These are phyloP conservation scores for Tephrocybe sp. DNA, from an alignment of 768 basidiomycete species.

Conservation along the genomic window DNA sequence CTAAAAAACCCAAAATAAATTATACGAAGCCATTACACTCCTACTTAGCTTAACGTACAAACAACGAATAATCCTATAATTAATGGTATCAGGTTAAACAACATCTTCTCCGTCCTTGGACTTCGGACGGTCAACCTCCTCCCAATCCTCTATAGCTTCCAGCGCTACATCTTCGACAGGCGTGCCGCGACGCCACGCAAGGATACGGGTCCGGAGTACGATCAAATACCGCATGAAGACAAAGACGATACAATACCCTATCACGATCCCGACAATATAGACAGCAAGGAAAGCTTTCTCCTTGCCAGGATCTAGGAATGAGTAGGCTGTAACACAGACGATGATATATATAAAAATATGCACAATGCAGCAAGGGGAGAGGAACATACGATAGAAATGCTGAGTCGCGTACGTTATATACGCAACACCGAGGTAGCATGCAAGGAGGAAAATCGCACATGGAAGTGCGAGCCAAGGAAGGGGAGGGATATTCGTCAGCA, in stretches of 20 bases:
- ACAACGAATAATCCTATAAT: too few relatives aligned
- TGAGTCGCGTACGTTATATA: conserved; percentile 63
- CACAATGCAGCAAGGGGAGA: not conserved
- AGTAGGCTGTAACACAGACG: conserved; percentile 43
- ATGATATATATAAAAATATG: not conserved
- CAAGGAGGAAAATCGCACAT: conserved; percentile 47
- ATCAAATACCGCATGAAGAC: conserved; percentile 39
- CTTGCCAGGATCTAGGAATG: conserved; percentile 56
- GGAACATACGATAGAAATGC: conserved; percentile 58
- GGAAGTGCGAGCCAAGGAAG: conserved; percentile 51
- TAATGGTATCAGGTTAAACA: not conserved
- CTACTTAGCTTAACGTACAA: too few relatives aligned
- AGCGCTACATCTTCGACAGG: not conserved
- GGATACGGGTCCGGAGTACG: conserved; percentile 32
- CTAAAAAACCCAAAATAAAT: too few relatives aligned
- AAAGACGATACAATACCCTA: conserved; percentile 53
- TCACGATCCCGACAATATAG: conserved; percentile 60
- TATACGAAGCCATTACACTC: too few relatives aligned
- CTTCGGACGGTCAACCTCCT: conserved; percentile 30
- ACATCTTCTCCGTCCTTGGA: not conserved
- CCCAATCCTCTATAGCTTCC: conserved; percentile 43
- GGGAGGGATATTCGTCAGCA: conserved; percentile 50
- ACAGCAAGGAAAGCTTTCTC: conserved; percentile 45
- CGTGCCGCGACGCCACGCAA: conserved; percentile 15
- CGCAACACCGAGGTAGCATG: conserved; percentile 59